Conservation (phyloP, 1,284 basidiomycete genomes). For the Papiliotrema nemorosa region DNA sequence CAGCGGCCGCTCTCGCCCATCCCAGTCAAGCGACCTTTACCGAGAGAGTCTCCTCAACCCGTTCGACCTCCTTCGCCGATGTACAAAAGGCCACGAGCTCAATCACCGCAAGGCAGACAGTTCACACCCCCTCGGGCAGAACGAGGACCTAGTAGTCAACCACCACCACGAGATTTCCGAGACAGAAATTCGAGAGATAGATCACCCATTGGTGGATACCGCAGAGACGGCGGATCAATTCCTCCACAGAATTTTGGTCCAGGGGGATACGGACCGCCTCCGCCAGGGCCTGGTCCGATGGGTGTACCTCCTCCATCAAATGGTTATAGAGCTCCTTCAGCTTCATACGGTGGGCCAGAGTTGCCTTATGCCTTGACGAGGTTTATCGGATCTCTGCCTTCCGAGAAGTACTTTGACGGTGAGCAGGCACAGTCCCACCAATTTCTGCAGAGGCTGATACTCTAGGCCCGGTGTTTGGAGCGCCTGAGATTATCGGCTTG, state of each 20-base stretch:
- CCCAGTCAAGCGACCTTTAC: slow-evolving; percentile 9
- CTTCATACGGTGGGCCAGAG: slow-evolving; percentile 27
- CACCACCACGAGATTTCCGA: neutral
- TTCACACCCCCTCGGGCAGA: neutral
- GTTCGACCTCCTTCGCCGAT: slow-evolving; percentile 8
- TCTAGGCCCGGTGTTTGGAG: slow-evolving; percentile 76
- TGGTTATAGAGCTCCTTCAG: neutral
- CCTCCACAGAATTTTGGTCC: neutral
- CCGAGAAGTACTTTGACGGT: slow-evolving; percentile 74
- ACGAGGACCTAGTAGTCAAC: neutral
- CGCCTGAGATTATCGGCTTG: slow-evolving; percentile 77
- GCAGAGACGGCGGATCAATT: neutral
- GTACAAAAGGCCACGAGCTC: slow-evolving; percentile 2
- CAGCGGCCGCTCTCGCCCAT: neutral
- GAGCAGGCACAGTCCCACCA: slow-evolving; percentile 39
- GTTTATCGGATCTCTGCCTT: slow-evolving; percentile 77
- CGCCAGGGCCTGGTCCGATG: neutral
- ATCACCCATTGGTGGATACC: neutral
- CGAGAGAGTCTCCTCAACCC: slow-evolving; percentile 4
- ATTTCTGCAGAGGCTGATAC: slow-evolving; percentile 12
- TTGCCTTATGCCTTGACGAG: slow-evolving; percentile 70
- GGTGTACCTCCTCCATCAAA: too few species aligned
- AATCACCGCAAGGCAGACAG: neutral
- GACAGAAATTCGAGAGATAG: neutral
- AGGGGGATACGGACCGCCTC: neutral